Conservation (phyloP, 139 green algal species). For the Asterochloris erici region DNA sequence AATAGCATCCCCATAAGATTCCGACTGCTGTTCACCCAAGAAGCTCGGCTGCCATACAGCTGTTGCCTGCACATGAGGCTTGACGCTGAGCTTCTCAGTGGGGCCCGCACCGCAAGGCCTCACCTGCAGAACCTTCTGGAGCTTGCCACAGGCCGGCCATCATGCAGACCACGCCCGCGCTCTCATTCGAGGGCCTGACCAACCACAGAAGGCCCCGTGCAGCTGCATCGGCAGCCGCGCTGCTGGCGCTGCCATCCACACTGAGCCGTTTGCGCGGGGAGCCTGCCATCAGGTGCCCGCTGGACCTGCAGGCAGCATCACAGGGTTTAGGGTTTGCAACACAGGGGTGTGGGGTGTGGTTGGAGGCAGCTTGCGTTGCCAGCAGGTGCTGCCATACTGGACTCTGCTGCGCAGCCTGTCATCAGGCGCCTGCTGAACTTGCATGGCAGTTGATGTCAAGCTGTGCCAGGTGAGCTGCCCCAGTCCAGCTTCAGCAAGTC, state of each 20-base stretch:
- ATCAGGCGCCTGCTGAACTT: too few species aligned
- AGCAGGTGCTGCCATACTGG: too few species aligned
- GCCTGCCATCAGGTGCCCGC: neutral
- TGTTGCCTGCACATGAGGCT: neutral
- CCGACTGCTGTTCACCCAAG: too few species aligned
- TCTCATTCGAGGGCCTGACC: conserved; percentile 1
- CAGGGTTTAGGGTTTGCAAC: too few species aligned
- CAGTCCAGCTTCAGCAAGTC: too few species aligned
- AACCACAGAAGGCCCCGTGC: conserved; percentile 7
- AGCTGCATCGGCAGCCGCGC: conserved; percentile 8
- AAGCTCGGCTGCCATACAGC: neutral
- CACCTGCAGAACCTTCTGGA: conserved; percentile 12
- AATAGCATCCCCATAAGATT: neutral
- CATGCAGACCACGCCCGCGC: conserved; percentile 7
- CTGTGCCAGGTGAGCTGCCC: too few species aligned
- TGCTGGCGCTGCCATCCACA: neutral
- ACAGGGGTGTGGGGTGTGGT: neutral
- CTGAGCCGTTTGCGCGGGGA: neutral
- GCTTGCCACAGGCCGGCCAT: neutral
- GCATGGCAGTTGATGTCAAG: too few species aligned
- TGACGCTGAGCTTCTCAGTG: neutral
- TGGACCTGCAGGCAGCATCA: too few species aligned
- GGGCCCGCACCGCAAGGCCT: neutral
- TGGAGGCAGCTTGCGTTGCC: neutral
- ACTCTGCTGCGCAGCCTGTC: too few species aligned